Conservation (phyloP, 2,329 filamentous ascomycete genomes). For the Decorospora gaudefroyi region DNA sequence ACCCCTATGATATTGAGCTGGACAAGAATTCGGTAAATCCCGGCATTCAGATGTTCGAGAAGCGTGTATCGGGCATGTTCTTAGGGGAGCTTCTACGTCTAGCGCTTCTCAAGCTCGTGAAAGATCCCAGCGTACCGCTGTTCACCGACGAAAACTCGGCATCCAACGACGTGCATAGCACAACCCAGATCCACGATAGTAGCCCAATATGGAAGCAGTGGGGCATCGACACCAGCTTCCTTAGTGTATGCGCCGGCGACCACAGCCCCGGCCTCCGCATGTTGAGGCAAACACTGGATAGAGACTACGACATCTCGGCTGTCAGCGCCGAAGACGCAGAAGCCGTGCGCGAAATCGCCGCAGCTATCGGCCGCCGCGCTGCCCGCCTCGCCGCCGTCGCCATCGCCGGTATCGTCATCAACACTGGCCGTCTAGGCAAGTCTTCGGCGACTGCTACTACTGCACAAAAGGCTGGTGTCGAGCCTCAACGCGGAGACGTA, state of each 20-base stretch:
- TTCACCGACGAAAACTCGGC: slow-evolving; percentile 78
- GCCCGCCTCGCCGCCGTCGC: slow-evolving; percentile 87
- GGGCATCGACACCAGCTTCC: slow-evolving; percentile 88
- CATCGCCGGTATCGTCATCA: slow-evolving; percentile 80
- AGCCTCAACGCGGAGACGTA: slow-evolving; percentile 38
- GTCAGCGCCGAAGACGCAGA: slow-evolving; percentile 82
- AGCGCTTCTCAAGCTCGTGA: slow-evolving; percentile 72
- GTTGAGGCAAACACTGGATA: slow-evolving; percentile 77
- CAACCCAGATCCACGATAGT: slow-evolving; percentile 64
- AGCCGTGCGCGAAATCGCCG: slow-evolving; percentile 80
- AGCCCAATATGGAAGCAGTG: slow-evolving; percentile 72
- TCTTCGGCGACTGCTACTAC: slow-evolving; percentile 44
- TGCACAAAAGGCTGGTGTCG: slow-evolving; percentile 42
- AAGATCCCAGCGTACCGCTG: slow-evolving; percentile 67
- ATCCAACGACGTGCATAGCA: slow-evolving; percentile 68
- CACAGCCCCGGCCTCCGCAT: slow-evolving; percentile 70
- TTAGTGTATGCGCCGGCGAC: slow-evolving; percentile 85
- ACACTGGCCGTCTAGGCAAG: slow-evolving; percentile 70
- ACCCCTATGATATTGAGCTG: slow-evolving; percentile 77
- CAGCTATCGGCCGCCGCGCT: slow-evolving; percentile 84
- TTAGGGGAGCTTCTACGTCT: slow-evolving; percentile 89
- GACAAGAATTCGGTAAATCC: slow-evolving; percentile 85
- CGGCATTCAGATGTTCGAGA: slow-evolving; percentile 98
- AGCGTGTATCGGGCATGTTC: slow-evolving; percentile 98
- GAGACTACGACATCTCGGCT: slow-evolving; percentile 73